Percentiles rank a stretch among this genome's conserved stretches.
These are phyloP conservation scores for Elsinoe arachidis DNA, from an alignment of 2,329 filamentous ascomycete genomes.

Conservation along the genomic window DNA sequence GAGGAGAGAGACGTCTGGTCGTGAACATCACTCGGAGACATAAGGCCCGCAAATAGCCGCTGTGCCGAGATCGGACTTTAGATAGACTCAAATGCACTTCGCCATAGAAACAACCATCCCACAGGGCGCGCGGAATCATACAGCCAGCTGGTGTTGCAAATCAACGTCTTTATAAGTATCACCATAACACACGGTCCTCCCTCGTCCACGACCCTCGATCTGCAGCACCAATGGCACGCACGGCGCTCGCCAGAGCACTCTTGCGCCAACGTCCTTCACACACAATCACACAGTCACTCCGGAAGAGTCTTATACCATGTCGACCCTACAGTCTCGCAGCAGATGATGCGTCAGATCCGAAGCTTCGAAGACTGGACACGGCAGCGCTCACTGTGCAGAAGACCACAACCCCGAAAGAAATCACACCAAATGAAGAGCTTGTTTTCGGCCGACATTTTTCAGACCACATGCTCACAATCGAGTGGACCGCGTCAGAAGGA, in stretches of 20 bases:
- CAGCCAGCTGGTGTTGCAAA: neutral
- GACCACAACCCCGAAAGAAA: constrained; percentile 64
- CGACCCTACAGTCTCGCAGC: constrained; percentile 43
- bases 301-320: constrained; percentile 32
- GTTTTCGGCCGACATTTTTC: constrained; percentile 89
- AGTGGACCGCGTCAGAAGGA: constrained; percentile 80
- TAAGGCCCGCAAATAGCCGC: constrained; percentile 4
- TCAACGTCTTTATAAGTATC: neutral
- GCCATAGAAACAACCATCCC: neutral
- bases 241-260: constrained; percentile 2
- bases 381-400: constrained; percentile 65
- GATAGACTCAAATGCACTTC: neutral
- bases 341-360: constrained; percentile 39
- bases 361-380: constrained; percentile 64
- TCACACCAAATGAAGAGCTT: constrained; percentile 68
- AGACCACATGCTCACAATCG: constrained; percentile 96
- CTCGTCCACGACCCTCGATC: no score
- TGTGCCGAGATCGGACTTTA: neutral
- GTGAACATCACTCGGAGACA: neutral
- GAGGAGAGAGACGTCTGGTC: neutral
- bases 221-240: constrained; percentile 9
- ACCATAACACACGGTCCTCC: no score
- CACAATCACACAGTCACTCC: neutral
- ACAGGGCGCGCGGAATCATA: neutral
- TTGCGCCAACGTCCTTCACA: constrained; percentile 12